These are phyloP conservation scores for Penicillium argentinense DNA, from an alignment of 495 filamentous ascomycete species.

Conservation along the genomic window DNA sequence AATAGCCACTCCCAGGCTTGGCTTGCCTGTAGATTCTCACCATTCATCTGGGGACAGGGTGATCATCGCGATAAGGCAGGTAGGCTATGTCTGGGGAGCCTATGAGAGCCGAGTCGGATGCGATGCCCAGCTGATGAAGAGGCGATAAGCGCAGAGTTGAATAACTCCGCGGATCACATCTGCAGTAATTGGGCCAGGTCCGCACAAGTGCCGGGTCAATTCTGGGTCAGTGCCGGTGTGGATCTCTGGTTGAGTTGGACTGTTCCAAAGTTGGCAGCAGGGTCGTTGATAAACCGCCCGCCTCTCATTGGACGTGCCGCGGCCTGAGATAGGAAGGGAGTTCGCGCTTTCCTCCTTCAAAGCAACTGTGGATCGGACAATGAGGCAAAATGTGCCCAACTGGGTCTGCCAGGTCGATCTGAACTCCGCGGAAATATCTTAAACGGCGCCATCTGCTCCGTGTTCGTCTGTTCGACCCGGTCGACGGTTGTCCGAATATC, in stretches of 20 bases:
- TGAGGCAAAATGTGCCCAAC: no score
- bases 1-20: background rate
- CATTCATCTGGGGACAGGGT: no score
- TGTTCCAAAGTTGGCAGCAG: background rate
- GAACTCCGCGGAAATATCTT: conserved; percentile 29
- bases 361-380: background rate
- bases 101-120: conserved; percentile 3
- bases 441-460: conserved; percentile 3
- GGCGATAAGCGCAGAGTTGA: conserved; percentile 5
- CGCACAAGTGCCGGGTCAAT: conserved; percentile 4
- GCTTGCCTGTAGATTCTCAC: background rate
- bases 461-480: background rate
- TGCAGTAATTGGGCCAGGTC: background rate
- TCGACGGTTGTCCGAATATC: background rate
- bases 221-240: conserved; percentile 4
- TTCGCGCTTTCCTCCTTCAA: background rate
- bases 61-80: conserved; percentile 20
- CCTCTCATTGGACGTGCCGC: conserved; percentile 19
- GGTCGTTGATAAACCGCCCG: conserved; percentile 22
- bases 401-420: conserved; percentile 11
- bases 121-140: background rate
- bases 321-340: conserved; percentile 13
- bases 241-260: background rate
- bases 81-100: background rate
- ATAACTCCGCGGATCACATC: conserved; percentile 10